Conservation (phyloP, 345 rosid species). For the Camelina sativa region DNA sequence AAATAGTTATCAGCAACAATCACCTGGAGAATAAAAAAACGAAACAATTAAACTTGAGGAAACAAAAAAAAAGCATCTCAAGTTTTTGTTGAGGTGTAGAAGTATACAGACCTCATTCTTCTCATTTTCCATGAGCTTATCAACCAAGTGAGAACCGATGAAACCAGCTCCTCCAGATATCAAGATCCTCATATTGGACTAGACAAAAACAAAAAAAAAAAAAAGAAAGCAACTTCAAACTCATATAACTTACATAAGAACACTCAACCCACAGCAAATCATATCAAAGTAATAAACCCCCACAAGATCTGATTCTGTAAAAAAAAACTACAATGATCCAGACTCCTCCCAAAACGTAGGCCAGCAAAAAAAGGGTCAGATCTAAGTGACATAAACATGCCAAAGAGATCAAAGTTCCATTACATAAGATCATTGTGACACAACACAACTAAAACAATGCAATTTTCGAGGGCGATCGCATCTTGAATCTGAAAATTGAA, state of each 20-base stretch:
- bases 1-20: conserved; percentile 88
- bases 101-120: conserved; percentile 68
- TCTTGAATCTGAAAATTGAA: conserved; percentile 15
- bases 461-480: conserved; percentile 11
- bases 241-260: not conserved
- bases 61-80: not conserved
- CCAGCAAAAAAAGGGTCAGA: conserved; percentile 26
- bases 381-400: conserved; percentile 26
- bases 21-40: conserved; percentile 50
- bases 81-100: not conserved
- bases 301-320: conserved; percentile 24
- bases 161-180: conserved; percentile 98
- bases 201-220: conserved; percentile 11
- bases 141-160: conserved; percentile 96
- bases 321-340: conserved; percentile 9
- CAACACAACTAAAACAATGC: not conserved
- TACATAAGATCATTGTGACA: conserved; percentile 29
- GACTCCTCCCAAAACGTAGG: conserved; percentile 15
- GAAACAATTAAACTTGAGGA: too few species aligned
- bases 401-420: conserved; percentile 32
- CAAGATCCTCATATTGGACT: conserved; percentile 96
- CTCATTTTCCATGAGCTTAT: conserved; percentile 89
- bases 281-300: conserved; percentile 15
- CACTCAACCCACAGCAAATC: not conserved
- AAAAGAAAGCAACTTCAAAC: conserved; percentile 27